Evolutionary conservation across 2,329 filamentous ascomycete species (phyloP).

Genomic region (Cordyceps cicadae): DNA sequence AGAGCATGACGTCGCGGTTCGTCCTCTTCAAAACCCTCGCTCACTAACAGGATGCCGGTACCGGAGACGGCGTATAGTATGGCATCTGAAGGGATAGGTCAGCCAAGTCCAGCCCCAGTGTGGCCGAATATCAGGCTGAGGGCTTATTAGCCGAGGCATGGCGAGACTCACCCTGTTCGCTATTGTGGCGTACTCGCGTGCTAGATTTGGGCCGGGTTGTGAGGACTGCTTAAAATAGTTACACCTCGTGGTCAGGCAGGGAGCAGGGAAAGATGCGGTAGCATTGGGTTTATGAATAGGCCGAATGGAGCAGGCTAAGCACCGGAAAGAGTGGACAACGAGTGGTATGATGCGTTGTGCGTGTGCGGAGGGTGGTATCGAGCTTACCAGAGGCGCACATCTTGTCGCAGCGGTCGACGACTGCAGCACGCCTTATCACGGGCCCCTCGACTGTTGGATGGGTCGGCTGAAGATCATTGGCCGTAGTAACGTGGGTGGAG

Average conservation of each 20-base stretch:
- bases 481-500: constrained; percentile 46
- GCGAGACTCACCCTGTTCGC: constrained; percentile 48
- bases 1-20: constrained; percentile 47
- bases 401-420: constrained; percentile 54
- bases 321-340: background rate
- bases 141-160: background rate
- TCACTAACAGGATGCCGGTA: constrained; percentile 51
- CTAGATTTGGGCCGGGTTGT: constrained; percentile 54
- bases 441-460: constrained; percentile 25
- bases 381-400: constrained; percentile 58
- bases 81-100: constrained; percentile 40
- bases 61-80: constrained; percentile 60
- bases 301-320: background rate
- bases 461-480: constrained; percentile 37
- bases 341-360: background rate
- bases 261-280: constrained; percentile 5
- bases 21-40: constrained; percentile 41
- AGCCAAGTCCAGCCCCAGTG: background rate
- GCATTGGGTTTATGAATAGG: background rate
- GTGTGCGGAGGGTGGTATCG: background rate
- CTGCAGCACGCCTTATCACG: constrained; percentile 39
- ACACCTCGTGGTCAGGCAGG: constrained; percentile 12
- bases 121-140: background rate
- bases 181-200: constrained; percentile 60
- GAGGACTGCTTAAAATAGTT: constrained; percentile 39